Conservation (phyloP, 495 filamentous ascomycete species). For the Aspergillus homomorphus region DNA sequence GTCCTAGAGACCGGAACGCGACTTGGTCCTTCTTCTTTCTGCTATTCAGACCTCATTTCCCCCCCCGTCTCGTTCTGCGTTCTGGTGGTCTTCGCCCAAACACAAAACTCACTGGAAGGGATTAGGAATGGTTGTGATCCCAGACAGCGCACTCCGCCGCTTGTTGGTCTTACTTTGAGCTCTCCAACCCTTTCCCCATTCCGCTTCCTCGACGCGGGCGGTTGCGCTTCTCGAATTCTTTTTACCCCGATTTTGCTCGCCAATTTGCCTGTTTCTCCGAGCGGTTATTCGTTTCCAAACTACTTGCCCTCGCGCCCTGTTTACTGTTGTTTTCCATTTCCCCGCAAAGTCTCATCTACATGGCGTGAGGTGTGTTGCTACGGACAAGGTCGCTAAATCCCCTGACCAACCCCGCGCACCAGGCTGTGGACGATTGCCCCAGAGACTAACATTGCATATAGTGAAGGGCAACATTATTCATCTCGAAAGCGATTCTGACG, state of each 20-base stretch:
- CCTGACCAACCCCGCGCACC: slow-evolving; percentile 22
- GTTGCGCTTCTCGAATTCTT: slow-evolving; percentile 8
- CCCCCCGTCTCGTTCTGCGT: slow-evolving; percentile 5
- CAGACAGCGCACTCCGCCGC: slow-evolving; percentile 29
- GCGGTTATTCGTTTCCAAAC: background rate
- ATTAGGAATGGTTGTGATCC: slow-evolving; percentile 32
- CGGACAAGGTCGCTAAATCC: slow-evolving; percentile 16
- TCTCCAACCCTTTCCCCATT: slow-evolving; percentile 24
- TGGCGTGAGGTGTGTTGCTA: slow-evolving; percentile 28
- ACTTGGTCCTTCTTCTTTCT: slow-evolving; percentile 4
- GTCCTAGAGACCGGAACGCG: slow-evolving; percentile 2
- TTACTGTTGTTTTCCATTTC: slow-evolving; percentile 17
- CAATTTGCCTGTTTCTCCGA: slow-evolving; percentile 8
- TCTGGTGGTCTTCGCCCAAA: background rate
- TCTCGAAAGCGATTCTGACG: slow-evolving; percentile 3
- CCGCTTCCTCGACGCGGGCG: slow-evolving; percentile 19
- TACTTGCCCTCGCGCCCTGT: slow-evolving; percentile 12
- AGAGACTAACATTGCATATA: slow-evolving; percentile 9
- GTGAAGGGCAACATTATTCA: background rate
- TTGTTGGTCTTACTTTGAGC: slow-evolving; percentile 34
- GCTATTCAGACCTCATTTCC: background rate
- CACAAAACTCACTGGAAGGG: slow-evolving; percentile 15
- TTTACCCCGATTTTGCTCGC: slow-evolving; percentile 4
- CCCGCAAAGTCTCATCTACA: slow-evolving; percentile 27
- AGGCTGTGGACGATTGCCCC: background rate